Conservation (phyloP, 1,284 basidiomycete genomes). For the Gomphus sp. region DNA sequence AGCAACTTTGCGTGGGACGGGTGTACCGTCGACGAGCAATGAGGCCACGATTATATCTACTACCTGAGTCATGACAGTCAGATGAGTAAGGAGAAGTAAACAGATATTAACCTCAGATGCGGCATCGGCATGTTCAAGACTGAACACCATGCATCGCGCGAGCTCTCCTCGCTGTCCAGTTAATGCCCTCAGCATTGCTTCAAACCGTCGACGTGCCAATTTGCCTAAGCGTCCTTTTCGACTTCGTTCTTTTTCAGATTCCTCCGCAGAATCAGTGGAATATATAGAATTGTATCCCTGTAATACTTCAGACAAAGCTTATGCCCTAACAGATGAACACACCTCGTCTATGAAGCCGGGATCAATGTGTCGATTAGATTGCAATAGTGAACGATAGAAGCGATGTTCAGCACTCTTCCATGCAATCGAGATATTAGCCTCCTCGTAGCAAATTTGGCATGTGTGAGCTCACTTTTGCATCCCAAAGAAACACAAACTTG, state of each 20-base stretch:
- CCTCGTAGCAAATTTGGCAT: not conserved
- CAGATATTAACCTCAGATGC: conserved; percentile 63
- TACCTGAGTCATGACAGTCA: conserved; percentile 39
- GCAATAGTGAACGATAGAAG: conserved; percentile 67
- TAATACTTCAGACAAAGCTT: not conserved
- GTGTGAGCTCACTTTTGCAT: conserved; percentile 46
- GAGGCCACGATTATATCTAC: conserved; percentile 82
- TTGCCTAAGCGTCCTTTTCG: conserved; percentile 69
- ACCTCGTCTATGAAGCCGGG: conserved; percentile 84
- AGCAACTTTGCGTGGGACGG: conserved; percentile 93
- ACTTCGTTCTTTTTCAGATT: conserved; percentile 76
- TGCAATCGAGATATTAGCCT: conserved; percentile 9
- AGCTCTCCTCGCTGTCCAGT: conserved; percentile 85
- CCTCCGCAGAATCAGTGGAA: conserved; percentile 92
- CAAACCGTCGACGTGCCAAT: conserved; percentile 74
- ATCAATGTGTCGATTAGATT: conserved; percentile 49
- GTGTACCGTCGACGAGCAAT: conserved; percentile 76
- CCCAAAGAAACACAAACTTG: conserved; percentile 73
- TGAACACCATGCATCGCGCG: conserved; percentile 92
- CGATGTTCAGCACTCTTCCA: conserved; percentile 70
- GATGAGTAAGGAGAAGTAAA: conserved; percentile 5
- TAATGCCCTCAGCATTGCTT: conserved; percentile 82
- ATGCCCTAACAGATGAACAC: conserved; percentile 16
- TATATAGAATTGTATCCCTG: conserved; percentile 89
- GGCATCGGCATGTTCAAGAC: conserved; percentile 89